Evolutionary conservation across 176 grass and related monocot genomes (phyloP).

Genomic region (Aegilops tauschii): DNA sequence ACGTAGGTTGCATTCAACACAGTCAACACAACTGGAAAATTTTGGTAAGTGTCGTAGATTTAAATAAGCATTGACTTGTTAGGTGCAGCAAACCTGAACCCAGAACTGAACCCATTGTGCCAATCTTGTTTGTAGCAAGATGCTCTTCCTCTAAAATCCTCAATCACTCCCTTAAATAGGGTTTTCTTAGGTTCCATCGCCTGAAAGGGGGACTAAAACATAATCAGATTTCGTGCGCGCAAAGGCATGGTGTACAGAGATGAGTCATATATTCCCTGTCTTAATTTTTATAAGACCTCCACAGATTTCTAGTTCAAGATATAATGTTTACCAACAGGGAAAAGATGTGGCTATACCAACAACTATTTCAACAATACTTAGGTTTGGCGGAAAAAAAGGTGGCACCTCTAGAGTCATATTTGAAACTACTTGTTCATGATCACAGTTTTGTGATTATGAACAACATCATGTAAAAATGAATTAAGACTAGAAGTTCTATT

Average conservation of each 20-base stretch:
- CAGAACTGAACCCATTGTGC: constrained; percentile 46
- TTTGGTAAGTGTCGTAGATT: neutral
- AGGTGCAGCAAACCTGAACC: constrained; percentile 49
- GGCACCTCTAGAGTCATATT: neutral
- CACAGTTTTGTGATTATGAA: neutral
- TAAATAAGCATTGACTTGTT: neutral
- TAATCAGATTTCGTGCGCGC: constrained; percentile 1
- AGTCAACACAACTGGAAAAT: neutral
- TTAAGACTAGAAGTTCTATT: neutral
- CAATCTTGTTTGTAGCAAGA: constrained; percentile 82
- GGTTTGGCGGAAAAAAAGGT: neutral
- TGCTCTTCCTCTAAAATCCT: constrained; percentile 78
- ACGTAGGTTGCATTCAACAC: constrained; percentile 12
- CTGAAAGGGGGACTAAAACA: constrained; percentile 14
- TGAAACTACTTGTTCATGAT: neutral
- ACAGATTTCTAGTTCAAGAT: neutral
- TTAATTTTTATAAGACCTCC: neutral
- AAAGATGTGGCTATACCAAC: neutral
- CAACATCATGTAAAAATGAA: neutral
- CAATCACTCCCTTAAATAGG: constrained; percentile 55
- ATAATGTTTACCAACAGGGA: neutral
- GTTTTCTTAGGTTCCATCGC: constrained; percentile 21
- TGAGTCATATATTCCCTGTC: neutral
- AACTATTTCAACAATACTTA: neutral
- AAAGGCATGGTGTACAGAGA: neutral